Evolutionary conservation across 257 asterid species (phyloP).

Genomic region (Solanum rostratum): DNA sequence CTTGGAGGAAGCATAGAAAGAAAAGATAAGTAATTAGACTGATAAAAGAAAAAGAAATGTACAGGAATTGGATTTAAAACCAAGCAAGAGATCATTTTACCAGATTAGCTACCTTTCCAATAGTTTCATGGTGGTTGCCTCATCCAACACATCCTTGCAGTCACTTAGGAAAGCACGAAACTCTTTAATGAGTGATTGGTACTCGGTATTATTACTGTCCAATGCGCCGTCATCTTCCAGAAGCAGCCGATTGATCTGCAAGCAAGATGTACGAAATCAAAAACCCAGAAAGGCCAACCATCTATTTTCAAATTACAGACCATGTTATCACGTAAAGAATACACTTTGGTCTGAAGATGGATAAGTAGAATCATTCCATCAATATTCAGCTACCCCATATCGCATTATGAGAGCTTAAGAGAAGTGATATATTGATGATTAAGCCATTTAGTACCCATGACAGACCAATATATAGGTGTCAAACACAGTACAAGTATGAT

Average conservation of each 20-base stretch:
- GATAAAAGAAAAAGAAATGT: not conserved
- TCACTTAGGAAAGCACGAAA: conserved; percentile 92
- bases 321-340: not conserved
- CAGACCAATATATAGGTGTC: not conserved
- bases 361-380: not conserved
- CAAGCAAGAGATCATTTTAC: not conserved
- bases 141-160: conserved; percentile 91
- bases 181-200: conserved; percentile 63
- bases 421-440: not conserved
- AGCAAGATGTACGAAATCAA: conserved; percentile 1
- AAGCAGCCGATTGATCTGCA: conserved; percentile 79
- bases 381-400: too few relatives aligned
- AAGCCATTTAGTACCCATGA: not conserved
- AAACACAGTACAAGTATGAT: not conserved
- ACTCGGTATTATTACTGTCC: conserved; percentile 46
- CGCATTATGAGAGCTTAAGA: not conserved
- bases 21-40: not conserved
- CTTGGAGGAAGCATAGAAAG: not conserved
- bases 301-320: not conserved
- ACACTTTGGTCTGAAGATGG: not conserved
- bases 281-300: not conserved
- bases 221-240: conserved; percentile 67
- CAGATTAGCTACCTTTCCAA: conserved; percentile 61
- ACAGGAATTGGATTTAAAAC: not conserved
- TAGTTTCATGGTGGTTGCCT: conserved; percentile 91